These are phyloP conservation scores for Sporothrix euskadiensis DNA, from an alignment of 2,329 filamentous ascomycete genomes.

Conservation along the genomic window DNA sequence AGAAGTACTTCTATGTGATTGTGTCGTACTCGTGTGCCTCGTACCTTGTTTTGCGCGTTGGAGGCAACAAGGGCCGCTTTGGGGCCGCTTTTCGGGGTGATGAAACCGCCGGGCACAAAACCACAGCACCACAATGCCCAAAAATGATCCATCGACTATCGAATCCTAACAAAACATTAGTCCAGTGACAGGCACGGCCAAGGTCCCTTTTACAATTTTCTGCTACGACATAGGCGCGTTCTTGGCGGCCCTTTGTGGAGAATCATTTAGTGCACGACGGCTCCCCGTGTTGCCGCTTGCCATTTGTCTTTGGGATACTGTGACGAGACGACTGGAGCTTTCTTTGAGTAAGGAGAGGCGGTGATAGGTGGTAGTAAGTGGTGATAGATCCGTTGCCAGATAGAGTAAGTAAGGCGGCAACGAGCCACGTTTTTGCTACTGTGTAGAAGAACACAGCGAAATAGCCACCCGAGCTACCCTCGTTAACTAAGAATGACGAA, in stretches of 20 bases:
- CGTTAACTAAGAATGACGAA: slow-evolving; percentile 17
- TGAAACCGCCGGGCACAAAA: slow-evolving; percentile 2
- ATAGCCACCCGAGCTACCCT: background rate
- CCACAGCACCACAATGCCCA: background rate
- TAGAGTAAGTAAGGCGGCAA: background rate
- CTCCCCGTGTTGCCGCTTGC: background rate
- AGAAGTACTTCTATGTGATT: background rate
- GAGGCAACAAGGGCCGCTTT: background rate
- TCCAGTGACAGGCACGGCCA: background rate
- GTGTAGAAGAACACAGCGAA: background rate
- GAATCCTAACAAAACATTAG: background rate
- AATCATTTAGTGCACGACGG: slow-evolving; percentile 9
- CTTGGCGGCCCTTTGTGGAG: background rate
- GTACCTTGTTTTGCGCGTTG: background rate
- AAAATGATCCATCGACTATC: background rate
- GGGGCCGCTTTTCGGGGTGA: background rate
- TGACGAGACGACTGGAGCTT: background rate
- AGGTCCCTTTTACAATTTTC: background rate
- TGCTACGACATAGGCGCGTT: background rate
- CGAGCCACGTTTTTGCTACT: background rate
- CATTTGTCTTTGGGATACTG: background rate
- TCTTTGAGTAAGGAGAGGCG: background rate
- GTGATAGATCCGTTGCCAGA: background rate
- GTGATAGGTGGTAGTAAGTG: no score
- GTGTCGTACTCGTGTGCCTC: no score